Evolutionary conservation across 2,329 filamentous ascomycete species (phyloP).

Genomic region (Phialocephala subalpina): DNA sequence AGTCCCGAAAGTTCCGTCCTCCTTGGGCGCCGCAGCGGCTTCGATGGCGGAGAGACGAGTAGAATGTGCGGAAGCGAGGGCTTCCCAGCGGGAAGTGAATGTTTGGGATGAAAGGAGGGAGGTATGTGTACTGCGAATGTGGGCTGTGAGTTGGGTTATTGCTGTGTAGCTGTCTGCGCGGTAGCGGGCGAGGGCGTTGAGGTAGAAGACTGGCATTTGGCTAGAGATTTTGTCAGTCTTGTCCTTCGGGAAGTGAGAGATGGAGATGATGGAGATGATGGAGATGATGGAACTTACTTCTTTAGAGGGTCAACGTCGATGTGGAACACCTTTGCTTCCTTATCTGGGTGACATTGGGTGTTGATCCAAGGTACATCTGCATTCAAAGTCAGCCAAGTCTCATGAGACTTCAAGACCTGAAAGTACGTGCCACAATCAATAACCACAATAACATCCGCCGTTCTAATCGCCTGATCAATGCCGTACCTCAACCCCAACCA

Average conservation of each 20-base stretch:
- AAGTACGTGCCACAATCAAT: constrained; percentile 67
- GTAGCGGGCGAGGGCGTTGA: constrained; percentile 70
- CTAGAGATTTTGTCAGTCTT: constrained; percentile 19
- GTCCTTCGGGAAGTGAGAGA: not conserved
- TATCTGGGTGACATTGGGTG: constrained; percentile 69
- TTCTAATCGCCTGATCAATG: constrained; percentile 74
- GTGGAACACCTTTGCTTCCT: constrained; percentile 65
- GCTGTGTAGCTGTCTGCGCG: constrained; percentile 70
- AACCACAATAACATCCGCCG: constrained; percentile 85
- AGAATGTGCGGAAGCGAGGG: constrained; percentile 64
- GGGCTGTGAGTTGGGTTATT: constrained; percentile 72
- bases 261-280: too few relatives aligned
- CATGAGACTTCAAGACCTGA: not conserved
- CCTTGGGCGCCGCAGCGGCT: constrained; percentile 61
- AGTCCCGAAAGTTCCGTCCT: constrained; percentile 63
- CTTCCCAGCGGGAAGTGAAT: constrained; percentile 56
- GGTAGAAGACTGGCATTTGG: constrained; percentile 75
- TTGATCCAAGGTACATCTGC: constrained; percentile 91
- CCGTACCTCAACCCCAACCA: constrained; percentile 79
- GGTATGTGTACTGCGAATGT: constrained; percentile 59
- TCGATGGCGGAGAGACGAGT: constrained; percentile 67
- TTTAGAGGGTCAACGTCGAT: constrained; percentile 73
- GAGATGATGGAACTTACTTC: too few relatives aligned
- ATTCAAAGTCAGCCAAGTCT: constrained; percentile 9
- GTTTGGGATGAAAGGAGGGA: constrained; percentile 49